Base-by-base conservation (phyloP, 2,329 filamentous ascomycete species). In the Penicillium sp. region DNA sequence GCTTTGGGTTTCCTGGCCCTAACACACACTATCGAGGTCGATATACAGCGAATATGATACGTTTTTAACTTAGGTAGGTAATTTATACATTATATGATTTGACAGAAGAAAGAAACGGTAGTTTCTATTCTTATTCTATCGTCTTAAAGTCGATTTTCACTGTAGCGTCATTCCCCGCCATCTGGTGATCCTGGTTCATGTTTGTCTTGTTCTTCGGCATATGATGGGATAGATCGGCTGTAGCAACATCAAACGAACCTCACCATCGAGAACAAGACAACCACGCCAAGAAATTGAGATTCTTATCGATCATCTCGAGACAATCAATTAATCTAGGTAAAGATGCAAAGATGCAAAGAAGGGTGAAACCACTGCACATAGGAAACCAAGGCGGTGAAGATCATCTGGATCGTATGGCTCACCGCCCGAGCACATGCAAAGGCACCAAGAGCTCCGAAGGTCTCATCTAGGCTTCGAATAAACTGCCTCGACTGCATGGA, bases 401-500 rank as follows among this genome's bases (percentile, higher is more conserved):
- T 33, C 26, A 19, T 21, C 23, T 23, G 8, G 16, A 19, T 39
- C 35, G 8, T 14, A 19, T 39, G 44, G 44, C 26, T 33, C 46
- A 49, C 46, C 46, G 46, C 46, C 46, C 46, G 46, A 35, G 29
- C 52, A n/a, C 46, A 45, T 63, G 53, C 61, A 61, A 58, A 63
- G 66, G 58, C 53, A 53, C 27, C n/a, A 31, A 29, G 19, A 42
- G 37, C 39, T 43, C 27, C n/a, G 39, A 42, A 14, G 25, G 13
- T 26, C 37, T 43, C 31, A 21, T 27, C 19, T 9, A 27, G 37
- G n/a, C 25, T 25, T 35, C 37, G 8, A 16, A 14, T 45, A 11
- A 9, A 26, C 50, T 13, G 14, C 11, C 27, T 51, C 55, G 52
- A 61, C 55, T 71, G 64, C 60, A 72, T 71, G 69, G 65, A 62